phyloP scores from a whole-genome alignment of 257 asterid genomes.

The Nicotiana sylvestris region DNA sequence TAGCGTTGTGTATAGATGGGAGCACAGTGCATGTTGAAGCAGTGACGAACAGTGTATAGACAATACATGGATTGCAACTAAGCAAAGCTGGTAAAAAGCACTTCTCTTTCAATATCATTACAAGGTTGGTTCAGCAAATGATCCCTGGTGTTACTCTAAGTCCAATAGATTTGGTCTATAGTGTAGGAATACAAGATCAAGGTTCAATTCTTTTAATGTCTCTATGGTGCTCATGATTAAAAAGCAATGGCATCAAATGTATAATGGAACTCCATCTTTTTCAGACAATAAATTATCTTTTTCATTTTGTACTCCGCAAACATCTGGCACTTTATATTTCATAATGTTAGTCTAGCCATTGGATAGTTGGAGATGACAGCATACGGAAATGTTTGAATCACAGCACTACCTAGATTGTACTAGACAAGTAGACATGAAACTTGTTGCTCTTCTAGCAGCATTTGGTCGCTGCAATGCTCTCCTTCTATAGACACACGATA shows the following conservation, averaged over 20 bases:
- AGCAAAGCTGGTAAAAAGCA: conserved; percentile 9
- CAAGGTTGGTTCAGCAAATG: conserved; percentile 4
- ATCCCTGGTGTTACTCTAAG: neutral
- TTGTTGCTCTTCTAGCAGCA: neutral
- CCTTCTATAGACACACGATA: neutral
- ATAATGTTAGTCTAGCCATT: neutral
- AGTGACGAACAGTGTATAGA: conserved; percentile 22
- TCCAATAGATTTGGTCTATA: conserved; percentile 12
- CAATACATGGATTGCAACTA: neutral
- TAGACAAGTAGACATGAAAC: neutral
- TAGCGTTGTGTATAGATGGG: conserved; percentile 20
- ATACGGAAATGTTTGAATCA: neutral
- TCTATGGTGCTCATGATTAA: conserved; percentile 3
- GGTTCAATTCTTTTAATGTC: conserved; percentile 11
- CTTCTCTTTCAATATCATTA: neutral
- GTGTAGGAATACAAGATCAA: conserved; percentile 7
- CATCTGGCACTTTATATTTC: conserved; percentile 29
- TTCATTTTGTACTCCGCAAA: neutral
- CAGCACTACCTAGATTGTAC: too few relatives aligned
- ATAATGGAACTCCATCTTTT: conserved; percentile 15
- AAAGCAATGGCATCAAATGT: conserved; percentile 26
- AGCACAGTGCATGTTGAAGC: conserved; percentile 25
- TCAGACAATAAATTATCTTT: conserved; percentile 11
- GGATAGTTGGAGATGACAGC: neutral
- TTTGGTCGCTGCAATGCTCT: neutral